Evolutionary conservation across 2,329 filamentous ascomycete species (phyloP).

Genomic region (Penicillium rolfsii): DNA sequence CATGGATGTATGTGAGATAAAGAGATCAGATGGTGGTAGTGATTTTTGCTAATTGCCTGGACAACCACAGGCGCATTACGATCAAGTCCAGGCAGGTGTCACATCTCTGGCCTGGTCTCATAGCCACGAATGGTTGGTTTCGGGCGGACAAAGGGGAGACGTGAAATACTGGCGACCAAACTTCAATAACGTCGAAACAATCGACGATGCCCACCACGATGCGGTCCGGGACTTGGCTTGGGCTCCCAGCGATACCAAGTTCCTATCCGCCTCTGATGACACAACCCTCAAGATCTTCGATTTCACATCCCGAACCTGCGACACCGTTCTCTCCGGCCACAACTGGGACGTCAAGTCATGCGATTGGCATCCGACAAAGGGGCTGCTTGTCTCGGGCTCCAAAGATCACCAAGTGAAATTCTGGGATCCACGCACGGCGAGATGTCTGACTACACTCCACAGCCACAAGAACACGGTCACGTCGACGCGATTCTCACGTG

Average conservation of each 20-base stretch:
- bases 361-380: conserved; percentile 97
- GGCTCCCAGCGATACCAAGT: conserved; percentile 91
- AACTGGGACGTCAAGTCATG: conserved; percentile 97
- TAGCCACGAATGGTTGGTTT: conserved; percentile 95
- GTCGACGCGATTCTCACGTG: conserved; percentile 85
- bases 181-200: conserved; percentile 97
- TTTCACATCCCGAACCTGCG: conserved; percentile 82
- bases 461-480: conserved; percentile 98
- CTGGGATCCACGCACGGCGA: conserved; percentile 92
- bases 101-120: conserved; percentile 72
- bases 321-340: conserved; percentile 85
- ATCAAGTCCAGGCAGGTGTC: conserved; percentile 50
- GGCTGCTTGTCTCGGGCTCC: conserved; percentile 89
- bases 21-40: not conserved
- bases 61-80: conserved; percentile 70
- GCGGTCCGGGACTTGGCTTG: conserved; percentile 91
- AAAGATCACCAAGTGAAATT: conserved; percentile 98
- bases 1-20: conserved; percentile 67
- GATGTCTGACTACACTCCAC: conserved; percentile 89
- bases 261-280: conserved; percentile 94
- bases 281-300: conserved; percentile 94
- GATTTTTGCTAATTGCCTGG: conserved; percentile 6
- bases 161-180: conserved; percentile 99
- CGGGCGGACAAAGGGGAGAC: conserved; percentile 89
- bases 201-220: conserved; percentile 81